Evolutionary conservation across 805 yeast genomes (phyloP).

Genomic region (Jamesozyma rosinii): DNA sequence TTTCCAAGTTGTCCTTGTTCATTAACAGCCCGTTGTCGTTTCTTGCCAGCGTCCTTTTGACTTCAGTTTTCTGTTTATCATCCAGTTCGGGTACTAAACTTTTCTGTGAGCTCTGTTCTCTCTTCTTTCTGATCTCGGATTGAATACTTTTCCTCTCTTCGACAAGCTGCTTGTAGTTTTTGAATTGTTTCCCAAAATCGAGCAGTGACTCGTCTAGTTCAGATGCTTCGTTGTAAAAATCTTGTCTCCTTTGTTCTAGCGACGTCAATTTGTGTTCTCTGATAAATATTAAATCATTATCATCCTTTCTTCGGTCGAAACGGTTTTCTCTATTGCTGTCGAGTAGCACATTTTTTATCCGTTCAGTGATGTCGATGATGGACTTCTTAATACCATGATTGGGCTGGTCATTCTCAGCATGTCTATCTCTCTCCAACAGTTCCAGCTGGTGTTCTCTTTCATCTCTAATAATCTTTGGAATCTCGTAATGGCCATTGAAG

Average conservation of each 20-base stretch:
- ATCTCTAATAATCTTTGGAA: conserved; percentile 25
- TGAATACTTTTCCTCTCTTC: conserved; percentile 35
- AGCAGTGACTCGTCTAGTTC: conserved; percentile 24
- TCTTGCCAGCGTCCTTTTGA: conserved; percentile 25
- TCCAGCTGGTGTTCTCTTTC: conserved; percentile 21
- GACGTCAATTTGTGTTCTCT: conserved; percentile 23
- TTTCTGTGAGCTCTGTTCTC: conserved; percentile 7
- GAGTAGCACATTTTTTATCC: conserved; percentile 17
- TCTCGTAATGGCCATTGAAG: conserved; percentile 30
- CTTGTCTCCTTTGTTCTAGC: conserved; percentile 18
- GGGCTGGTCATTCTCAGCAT: not conserved
- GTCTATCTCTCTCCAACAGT: conserved; percentile 17
- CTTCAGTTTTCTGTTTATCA: conserved; percentile 16
- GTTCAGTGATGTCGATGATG: conserved; percentile 23
- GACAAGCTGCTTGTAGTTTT: conserved; percentile 37
- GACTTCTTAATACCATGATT: conserved; percentile 12
- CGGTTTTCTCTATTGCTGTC: conserved; percentile 6
- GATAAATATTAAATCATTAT: conserved; percentile 21
- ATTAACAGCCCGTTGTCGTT: conserved; percentile 22
- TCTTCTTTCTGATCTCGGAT: conserved; percentile 24
- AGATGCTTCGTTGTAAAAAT: conserved; percentile 13
- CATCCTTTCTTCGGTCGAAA: conserved; percentile 5
- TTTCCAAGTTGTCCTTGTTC: conserved; percentile 42
- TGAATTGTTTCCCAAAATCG: conserved; percentile 32
- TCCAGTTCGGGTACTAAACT: conserved; percentile 23